phyloP scores from a whole-genome alignment of 495 filamentous ascomycete species.

The Hyaloscypha finlandica region DNA sequence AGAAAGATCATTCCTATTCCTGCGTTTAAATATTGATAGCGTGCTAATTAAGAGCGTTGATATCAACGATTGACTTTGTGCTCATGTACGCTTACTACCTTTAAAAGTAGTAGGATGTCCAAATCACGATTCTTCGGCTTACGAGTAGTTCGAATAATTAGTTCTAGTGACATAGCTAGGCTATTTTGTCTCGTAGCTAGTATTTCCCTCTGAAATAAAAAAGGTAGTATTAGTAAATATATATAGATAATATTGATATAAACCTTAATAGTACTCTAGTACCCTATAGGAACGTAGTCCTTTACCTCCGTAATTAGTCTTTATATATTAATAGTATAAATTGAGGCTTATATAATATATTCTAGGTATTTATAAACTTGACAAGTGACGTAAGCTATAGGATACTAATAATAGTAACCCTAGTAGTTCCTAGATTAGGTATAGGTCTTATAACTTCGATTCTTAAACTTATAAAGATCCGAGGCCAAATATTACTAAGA shows the following conservation, averaged over 20 bases:
- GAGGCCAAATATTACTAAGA: constrained; percentile 45
- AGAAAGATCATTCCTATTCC: no score
- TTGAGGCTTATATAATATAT: constrained; percentile 14
- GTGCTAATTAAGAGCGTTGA: no score
- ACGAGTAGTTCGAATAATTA: not conserved
- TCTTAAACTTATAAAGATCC: constrained; percentile 37
- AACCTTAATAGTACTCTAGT: constrained; percentile 37
- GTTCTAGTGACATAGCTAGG: not conserved
- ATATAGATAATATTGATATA: constrained; percentile 37
- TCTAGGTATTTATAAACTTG: constrained; percentile 19
- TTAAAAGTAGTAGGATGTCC: not conserved
- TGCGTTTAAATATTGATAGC: no score
- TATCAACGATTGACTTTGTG: no score
- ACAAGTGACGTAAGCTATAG: constrained; percentile 13
- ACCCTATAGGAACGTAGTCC: constrained; percentile 23
- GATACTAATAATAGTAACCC: constrained; percentile 18
- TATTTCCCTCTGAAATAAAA: constrained; percentile 24
- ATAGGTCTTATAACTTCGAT: not conserved
- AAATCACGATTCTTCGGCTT: not conserved
- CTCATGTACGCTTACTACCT: not conserved
- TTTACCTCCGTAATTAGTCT: not conserved
- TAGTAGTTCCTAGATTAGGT: constrained; percentile 10
- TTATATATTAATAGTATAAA: not conserved
- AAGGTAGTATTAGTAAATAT: constrained; percentile 35
- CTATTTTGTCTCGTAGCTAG: not conserved